Conservation (phyloP, 2,329 filamentous ascomycete genomes). For the Sporothrix dimorphospora region DNA sequence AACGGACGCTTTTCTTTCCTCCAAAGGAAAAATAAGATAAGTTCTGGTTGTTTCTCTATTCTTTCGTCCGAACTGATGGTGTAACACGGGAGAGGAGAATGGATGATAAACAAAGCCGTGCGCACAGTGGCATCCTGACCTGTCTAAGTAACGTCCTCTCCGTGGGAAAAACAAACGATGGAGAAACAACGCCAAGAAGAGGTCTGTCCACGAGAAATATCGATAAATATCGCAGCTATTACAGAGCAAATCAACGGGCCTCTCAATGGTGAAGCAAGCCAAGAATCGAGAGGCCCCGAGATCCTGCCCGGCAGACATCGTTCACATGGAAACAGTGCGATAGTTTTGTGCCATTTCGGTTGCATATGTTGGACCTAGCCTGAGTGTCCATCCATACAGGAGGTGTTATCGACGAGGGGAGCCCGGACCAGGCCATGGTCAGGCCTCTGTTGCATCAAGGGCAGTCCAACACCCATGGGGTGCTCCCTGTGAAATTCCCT, state of each 20-base stretch:
- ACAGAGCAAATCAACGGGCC: background rate
- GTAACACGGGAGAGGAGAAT: background rate
- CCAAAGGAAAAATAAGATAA: background rate
- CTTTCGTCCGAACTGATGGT: conserved; percentile 1
- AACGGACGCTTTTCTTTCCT: background rate
- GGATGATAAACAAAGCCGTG: conserved; percentile 9
- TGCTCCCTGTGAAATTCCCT: background rate
- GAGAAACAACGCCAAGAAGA: conserved; percentile 17
- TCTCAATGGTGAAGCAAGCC: background rate
- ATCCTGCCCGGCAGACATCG: background rate
- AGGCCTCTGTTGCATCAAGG: conserved; percentile 10
- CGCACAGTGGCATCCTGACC: background rate
- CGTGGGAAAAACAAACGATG: background rate
- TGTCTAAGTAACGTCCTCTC: background rate
- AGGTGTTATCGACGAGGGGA: background rate
- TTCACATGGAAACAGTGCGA: conserved; percentile 6
- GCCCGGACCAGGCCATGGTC: background rate
- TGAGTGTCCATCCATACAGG: background rate
- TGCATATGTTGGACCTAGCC: background rate
- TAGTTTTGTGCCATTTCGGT: background rate
- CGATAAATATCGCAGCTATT: background rate
- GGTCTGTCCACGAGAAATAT: background rate
- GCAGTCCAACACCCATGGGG: background rate
- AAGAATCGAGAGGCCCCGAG: background rate
- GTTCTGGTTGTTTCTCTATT: background rate